Base-by-base conservation (phyloP, 2,329 filamentous ascomycete species). In the Pestalotiopsis sp. region DNA sequence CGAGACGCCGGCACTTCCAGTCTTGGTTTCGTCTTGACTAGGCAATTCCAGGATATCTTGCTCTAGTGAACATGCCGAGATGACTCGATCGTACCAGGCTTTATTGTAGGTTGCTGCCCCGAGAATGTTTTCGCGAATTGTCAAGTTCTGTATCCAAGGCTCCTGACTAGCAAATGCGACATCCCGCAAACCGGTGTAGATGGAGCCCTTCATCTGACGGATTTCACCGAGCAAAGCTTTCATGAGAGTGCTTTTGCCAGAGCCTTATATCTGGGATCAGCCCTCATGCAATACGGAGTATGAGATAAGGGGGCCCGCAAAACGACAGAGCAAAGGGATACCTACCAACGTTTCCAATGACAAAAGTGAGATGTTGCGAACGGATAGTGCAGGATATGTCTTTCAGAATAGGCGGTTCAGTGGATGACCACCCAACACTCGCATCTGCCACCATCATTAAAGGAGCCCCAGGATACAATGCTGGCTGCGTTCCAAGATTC, bases 161-260 rank as follows among this genome's bases (percentile, higher is more conserved):
- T 52, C 69, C 57, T 76, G 73, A 5, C 64, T 58, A 49, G 73
- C 75, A 60, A 66, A 74, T 12, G 72, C 73, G 11, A 69, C 66
- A 12, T 67, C n/a, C 25, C 36, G 27, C 1, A 62, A 61, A 4
- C n/a, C 25, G 12, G 66, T 49, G 17, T 41, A 56, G 20, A 72
- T 61, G 31, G 64, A 45, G 49, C 71, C 73, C 14, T 62, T 67
- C 9, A 23, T 27, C 11, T 67, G 6, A 1, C 61, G 64, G 3
- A 69, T 68, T 27, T 76, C 75, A 12, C 74, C 72, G 0, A 83
- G 70, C 0, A 84, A 72, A 0, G 77, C 76, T 41, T 81, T 77
- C 14, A 84, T 69, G 0, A 84, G 70, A 0, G 77, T 78, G 0
- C 81, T 80, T 63, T 85, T 85, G 23, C 83, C 83, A 25, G 80